Base-by-base conservation (phyloP, 2,329 filamentous ascomycete genomes). In the Xylaria arbuscula region DNA sequence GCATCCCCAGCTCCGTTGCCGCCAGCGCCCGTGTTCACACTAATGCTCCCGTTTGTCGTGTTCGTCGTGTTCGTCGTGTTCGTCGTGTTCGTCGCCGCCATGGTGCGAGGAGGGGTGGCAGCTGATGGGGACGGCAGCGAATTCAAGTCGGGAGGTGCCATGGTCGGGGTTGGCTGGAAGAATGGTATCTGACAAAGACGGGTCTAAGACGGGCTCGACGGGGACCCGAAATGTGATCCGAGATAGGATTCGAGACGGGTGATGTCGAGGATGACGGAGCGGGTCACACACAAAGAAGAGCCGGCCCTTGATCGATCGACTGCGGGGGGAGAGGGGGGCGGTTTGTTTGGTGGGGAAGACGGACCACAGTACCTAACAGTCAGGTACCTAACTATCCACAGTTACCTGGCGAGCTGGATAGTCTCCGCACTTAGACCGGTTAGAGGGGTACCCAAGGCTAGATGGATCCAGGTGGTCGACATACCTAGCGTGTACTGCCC, bases 81-180 rank as follows among this genome's bases (percentile, higher is more conserved):
- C 72, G 75, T 81, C 76, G 72, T 81, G 15, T 13, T 82, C 72
- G 75, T 81, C 76, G 72, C 81, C 3, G 60, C 24, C 79, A 79
- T 82, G 73, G 76, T 80, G 76, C 73, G 79, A 73, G 75, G 76
- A 76, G 76, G 77, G 62, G 60, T 58, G 67, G 77, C 76, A 62
- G 62, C 56, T 24, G 80, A 79, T 48, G 79, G 79, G 34, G 85
- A 86, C 58, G 87, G 85, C 15, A 89, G 81, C n/a, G 86, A 87
- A 73, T 89, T 90, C 66, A 89, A 79, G 75, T 89, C 87, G 38
- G 87, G 87, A 42, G 87, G 87, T 53, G 84, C 77, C 85, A 87
- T 87, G 8, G 8, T 42, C 24, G 22, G 28, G n/a, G 6, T 17
- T 36, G 40, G 36, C 48, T 10, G 28, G 48, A 7, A 36, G 9